Conservation (phyloP, 2,329 filamentous ascomycete species). For the Neurospora crassa region DNA sequence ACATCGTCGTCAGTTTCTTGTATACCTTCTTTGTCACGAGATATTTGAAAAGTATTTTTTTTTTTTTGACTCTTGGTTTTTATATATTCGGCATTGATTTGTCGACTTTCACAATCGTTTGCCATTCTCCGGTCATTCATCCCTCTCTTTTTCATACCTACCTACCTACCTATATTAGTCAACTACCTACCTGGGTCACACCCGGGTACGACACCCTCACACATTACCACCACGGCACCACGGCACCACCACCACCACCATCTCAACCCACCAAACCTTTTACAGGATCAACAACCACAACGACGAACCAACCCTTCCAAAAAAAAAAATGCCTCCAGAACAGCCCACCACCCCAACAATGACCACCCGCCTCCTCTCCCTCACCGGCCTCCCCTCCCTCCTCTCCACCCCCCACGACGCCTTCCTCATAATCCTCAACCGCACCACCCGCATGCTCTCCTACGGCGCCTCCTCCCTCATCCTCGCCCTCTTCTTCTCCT, state of each 20-base stretch:
- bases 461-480: slow-evolving; percentile 52
- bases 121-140: not conserved
- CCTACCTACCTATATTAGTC: too few species aligned
- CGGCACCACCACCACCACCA: not conserved
- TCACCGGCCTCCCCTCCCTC: slow-evolving; percentile 35
- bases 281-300: not conserved
- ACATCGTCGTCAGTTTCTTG: not conserved
- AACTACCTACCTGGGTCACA: not conserved
- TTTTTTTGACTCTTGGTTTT: not conserved
- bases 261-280: not conserved
- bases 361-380: not conserved
- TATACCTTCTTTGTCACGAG: not conserved
- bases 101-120: not conserved
- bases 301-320: not conserved
- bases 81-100: not conserved
- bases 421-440: slow-evolving; percentile 42
- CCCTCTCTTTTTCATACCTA: not conserved
- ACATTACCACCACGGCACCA: too few species aligned
- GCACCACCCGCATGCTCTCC: slow-evolving; percentile 50
- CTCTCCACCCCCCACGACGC: slow-evolving; percentile 38
- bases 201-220: not conserved
- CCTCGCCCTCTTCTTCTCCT: slow-evolving; percentile 51
- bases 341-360: not conserved
- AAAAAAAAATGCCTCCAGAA: not conserved
- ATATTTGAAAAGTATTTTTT: not conserved